Base-by-base conservation (phyloP, 805 yeast genomes). In the Saturnispora besseyi region DNA sequence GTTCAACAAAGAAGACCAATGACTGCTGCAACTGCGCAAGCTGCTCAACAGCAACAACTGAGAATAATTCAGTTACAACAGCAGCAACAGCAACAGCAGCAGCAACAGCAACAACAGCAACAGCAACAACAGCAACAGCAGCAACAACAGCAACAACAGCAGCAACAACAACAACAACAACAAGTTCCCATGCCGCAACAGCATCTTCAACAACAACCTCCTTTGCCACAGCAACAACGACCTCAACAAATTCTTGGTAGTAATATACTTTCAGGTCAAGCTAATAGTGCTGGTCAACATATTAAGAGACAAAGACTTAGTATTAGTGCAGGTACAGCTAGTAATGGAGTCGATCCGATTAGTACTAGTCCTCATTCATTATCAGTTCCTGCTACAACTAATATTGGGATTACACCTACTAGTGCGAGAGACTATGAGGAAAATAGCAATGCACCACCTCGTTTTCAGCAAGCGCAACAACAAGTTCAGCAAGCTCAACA, bases 351-450 rank as follows among this genome's bases (percentile, higher is more conserved):
- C 2, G 59, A 55, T 46, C 57, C 62, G 3, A 53, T 55, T 30
- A 49, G 51, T 12, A 40, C 52, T 11, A 24, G 51, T 13, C 46
- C 56, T 4, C 45, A 31, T 58, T 56, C 36, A 54, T 57, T 45
- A 57, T 57, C 55, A 57, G 55, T 46, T 57, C 56, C 29, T 46
- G 13, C 41, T 10, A 45, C 54, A 54, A 29, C 31, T 43, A 42
- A 40, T 6, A 44, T 43, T 44, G 48, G 49, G 9, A 32, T 38
- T 24, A 29, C 45, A 22, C 40, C 46, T 32, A 41, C 31, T 32
- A 45, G 48, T 29, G 46, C 87, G 37, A 87, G 83, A 58, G 95
- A 87, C 61, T 87, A 87, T 63, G 95, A 87, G 63, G 81, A 79
- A 72, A 91, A 86, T 64, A 68, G 86, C 15, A 36, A 36, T 18